Percentiles rank a stretch among this genome's conserved stretches.
Evolutionary conservation across 192 early-diverging fungal species (phyloP).

Genomic region (Entophlyctis helioformis): DNA sequence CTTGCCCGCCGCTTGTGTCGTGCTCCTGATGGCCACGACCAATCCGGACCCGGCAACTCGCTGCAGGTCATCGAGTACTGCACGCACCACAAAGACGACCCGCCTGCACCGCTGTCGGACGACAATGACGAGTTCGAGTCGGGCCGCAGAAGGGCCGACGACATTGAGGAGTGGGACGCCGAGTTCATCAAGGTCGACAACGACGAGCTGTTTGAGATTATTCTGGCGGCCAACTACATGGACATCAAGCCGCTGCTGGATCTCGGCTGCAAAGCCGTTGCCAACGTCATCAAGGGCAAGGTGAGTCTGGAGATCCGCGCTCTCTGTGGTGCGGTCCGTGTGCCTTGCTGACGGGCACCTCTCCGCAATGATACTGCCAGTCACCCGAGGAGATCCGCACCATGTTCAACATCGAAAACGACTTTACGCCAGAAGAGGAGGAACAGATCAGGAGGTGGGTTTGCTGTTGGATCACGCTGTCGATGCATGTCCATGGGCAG

Average conservation of each 20-base stretch:
- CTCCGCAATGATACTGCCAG: conserved; percentile 3
- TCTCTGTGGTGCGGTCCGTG: not conserved
- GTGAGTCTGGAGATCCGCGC: not conserved
- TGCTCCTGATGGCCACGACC: no score
- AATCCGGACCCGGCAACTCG: no score
- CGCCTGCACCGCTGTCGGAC: conserved; percentile 21
- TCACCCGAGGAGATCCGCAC: conserved; percentile 78
- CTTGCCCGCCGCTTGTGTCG: no score
- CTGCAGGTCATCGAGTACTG: conserved; percentile 37
- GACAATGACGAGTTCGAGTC: conserved; percentile 23
- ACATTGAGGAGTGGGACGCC: conserved; percentile 45
- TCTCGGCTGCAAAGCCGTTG: conserved; percentile 95
- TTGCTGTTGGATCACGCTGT: no score
- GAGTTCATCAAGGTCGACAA: conserved; percentile 45
- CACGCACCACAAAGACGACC: conserved; percentile 42
- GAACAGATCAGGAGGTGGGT: conserved; percentile 54
- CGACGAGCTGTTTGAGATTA: conserved; percentile 44
- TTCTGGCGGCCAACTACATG: conserved; percentile 79
- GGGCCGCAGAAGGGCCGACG: conserved; percentile 20
- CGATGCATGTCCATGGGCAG: no score
- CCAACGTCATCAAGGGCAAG: conserved; percentile 96
- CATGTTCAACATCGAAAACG: conserved; percentile 92
- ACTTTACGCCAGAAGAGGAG: conserved; percentile 94
- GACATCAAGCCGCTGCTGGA: conserved; percentile 96
- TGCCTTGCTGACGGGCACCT: no score